These are phyloP conservation scores for Globisporangium mamillatum DNA, from an alignment of 352 stramenopile species.

Conservation along the genomic window DNA sequence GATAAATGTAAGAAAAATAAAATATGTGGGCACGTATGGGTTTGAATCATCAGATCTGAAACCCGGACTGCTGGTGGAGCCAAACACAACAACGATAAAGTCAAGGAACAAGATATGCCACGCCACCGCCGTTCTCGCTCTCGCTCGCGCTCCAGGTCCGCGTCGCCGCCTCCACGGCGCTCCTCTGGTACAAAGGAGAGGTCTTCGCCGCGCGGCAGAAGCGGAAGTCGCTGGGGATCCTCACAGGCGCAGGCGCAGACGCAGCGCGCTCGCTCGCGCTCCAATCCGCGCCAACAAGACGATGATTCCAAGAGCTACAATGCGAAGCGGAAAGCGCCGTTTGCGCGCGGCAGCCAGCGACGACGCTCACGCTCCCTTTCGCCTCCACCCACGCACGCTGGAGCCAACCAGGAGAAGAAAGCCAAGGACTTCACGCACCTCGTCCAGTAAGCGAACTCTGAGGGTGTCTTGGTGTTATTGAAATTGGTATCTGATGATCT, in stretches of 20 bases:
- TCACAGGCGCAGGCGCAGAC: neutral
- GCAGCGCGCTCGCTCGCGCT: conserved; percentile 6
- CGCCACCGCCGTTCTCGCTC: conserved; percentile 3
- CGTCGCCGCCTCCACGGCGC: conserved; percentile 1
- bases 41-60: neutral
- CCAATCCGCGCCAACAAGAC: conserved; percentile 13
- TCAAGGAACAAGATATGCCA: neutral
- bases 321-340: conserved; percentile 5
- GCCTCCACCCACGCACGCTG: conserved; percentile 20
- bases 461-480: neutral
- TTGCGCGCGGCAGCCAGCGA: neutral
- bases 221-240: conserved; percentile 1
- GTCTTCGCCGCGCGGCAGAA: neutral
- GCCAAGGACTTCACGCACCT: conserved; percentile 50
- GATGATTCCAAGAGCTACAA: conserved; percentile 14
- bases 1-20: neutral
- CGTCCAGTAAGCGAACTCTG: conserved; percentile 36
- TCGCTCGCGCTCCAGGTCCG: conserved; percentile 15
- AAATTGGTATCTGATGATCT: neutral
- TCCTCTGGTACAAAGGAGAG: neutral
- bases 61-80: neutral
- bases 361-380: conserved; percentile 25
- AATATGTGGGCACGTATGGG: neutral
- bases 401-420: conserved; percentile 37
- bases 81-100: neutral